Percentiles rank a stretch among this genome's conserved stretches.
These are phyloP conservation scores for Suhomyces emberorum DNA, from an alignment of 805 yeast species.

Conservation along the genomic window DNA sequence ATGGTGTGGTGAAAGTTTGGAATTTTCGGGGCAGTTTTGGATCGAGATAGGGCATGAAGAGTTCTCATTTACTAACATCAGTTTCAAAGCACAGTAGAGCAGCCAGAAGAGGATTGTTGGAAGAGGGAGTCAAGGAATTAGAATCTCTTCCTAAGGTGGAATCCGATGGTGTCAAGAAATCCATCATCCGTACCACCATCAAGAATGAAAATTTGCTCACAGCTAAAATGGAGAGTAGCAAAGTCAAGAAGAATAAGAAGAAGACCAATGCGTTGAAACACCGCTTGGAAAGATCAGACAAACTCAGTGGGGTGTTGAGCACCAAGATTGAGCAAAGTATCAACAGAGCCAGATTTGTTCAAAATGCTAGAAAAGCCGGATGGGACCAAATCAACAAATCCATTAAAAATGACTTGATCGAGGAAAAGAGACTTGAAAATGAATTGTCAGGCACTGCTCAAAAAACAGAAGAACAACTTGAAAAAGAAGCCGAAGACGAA, in stretches of 20 bases:
- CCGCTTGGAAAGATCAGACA: slow-evolving; percentile 48
- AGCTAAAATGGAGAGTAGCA: slow-evolving; percentile 48
- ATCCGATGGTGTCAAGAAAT: slow-evolving; percentile 56
- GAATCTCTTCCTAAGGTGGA: slow-evolving; percentile 56
- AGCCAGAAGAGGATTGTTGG: slow-evolving; percentile 63
- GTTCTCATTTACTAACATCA: slow-evolving; percentile 22
- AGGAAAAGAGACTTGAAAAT: slow-evolving; percentile 3
- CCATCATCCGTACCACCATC: slow-evolving; percentile 63
- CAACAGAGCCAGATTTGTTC: slow-evolving; percentile 60
- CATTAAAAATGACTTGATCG: slow-evolving; percentile 15
- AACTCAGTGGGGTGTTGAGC: slow-evolving; percentile 52
- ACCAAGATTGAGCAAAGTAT: slow-evolving; percentile 64
- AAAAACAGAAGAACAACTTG: slow-evolving; percentile 15
- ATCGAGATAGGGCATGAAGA: too few relatives aligned
- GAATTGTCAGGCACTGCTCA: neutral
- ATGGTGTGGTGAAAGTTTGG: too few relatives aligned
- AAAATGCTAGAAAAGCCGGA: slow-evolving; percentile 59
- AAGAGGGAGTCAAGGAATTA: slow-evolving; percentile 48
- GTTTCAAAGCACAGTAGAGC: slow-evolving; percentile 73
- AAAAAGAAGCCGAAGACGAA: slow-evolving; percentile 35
- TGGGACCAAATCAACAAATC: slow-evolving; percentile 67
- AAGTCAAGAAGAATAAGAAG: slow-evolving; percentile 32
- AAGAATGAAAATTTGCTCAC: slow-evolving; percentile 62
- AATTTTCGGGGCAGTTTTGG: too few relatives aligned
- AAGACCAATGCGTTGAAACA: slow-evolving; percentile 27